phyloP scores from a whole-genome alignment of 2,329 filamentous ascomycete species.

The Berkeleyomyces rouxiae region DNA sequence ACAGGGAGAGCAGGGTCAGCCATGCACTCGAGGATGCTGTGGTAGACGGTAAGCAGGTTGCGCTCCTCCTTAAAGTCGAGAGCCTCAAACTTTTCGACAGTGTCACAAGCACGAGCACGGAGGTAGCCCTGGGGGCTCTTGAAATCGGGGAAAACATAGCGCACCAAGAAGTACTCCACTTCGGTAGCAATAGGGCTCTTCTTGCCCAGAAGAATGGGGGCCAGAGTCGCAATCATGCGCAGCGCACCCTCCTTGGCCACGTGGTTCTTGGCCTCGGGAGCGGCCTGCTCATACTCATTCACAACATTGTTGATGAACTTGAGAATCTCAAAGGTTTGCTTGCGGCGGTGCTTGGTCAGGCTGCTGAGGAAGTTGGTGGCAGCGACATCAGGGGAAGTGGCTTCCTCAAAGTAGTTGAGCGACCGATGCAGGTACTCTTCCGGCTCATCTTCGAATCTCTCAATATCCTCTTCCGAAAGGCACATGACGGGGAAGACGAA shows the following conservation, averaged over 20 bases:
- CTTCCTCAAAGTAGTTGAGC: constrained; percentile 94
- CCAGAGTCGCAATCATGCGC: constrained; percentile 90
- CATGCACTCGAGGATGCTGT: constrained; percentile 94
- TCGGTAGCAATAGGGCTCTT: constrained; percentile 96
- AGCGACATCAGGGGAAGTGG: constrained; percentile 84
- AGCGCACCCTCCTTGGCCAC: constrained; percentile 91
- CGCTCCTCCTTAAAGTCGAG: constrained; percentile 92
- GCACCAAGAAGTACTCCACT: constrained; percentile 95
- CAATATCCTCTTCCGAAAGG: constrained; percentile 77
- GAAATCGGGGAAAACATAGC: constrained; percentile 97
- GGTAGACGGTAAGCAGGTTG: constrained; percentile 91
- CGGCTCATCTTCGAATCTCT: constrained; percentile 85
- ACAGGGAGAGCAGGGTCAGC: constrained; percentile 86
- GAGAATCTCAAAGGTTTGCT: constrained; percentile 88
- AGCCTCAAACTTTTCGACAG: constrained; percentile 93
- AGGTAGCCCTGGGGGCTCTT: constrained; percentile 82
- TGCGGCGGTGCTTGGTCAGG: constrained; percentile 82
- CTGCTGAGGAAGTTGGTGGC: constrained; percentile 94
- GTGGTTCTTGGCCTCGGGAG: constrained; percentile 81
- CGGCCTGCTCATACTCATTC: constrained; percentile 72
- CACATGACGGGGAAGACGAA: constrained; percentile 92
- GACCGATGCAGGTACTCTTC: constrained; percentile 95
- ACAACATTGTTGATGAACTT: constrained; percentile 92
- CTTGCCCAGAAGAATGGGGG: constrained; percentile 87
- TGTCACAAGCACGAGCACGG: constrained; percentile 87